Evolutionary conservation across 2,329 filamentous ascomycete species (phyloP), one percentile per base, ranked within the genome.

Genomic region (Arthrobotrys conoides): DNA sequence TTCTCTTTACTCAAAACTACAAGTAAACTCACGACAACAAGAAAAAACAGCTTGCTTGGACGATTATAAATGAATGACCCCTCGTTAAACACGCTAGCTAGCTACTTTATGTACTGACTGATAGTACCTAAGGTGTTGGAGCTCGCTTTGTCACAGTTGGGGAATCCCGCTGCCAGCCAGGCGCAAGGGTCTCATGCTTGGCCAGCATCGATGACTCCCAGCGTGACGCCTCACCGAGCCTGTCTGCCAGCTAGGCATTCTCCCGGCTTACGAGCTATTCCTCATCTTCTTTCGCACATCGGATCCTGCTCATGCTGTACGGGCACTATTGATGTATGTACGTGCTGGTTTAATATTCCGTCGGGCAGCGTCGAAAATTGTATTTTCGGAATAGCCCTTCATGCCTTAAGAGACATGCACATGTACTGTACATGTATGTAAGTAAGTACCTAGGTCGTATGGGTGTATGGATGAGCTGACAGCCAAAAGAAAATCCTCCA

Each of bases 161-260:
- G 30, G 55, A 59, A 59, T 57, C 33, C 33, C 41, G 48, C 61
- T 36, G 59, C 51, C 51, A 57, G 22, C 71, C 71, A 70, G 49
- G 72, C 65, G 66, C 72, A 67, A 66, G 64, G 66, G 72, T 76
- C 72, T 76, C 71, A 76, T 65, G 71, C 65, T 30, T 41, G 64
- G 44, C 44, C 36, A 65, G 48, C 59, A 55, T 53, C 30, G 57
- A 77, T 77, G 73, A 77, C 73, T 77, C 73, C 67, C 66, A 66
- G 71, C 64, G 22, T 70, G 65, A 59, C 61, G 38, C 49, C 49
- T 67, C 70, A 57, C 38, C 24, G 24, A 27, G 36, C 38, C 61
- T 59, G 27, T 36, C 30, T 33, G 20, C 44, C 41, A 33, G 30
- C 57, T 59, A 71, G 67, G 55, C 67, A 63, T 48, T 49, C 38